These are phyloP conservation scores for Pleurotus citrinopileatus DNA, from an alignment of 768 basidiomycete species.

Conservation along the genomic window DNA sequence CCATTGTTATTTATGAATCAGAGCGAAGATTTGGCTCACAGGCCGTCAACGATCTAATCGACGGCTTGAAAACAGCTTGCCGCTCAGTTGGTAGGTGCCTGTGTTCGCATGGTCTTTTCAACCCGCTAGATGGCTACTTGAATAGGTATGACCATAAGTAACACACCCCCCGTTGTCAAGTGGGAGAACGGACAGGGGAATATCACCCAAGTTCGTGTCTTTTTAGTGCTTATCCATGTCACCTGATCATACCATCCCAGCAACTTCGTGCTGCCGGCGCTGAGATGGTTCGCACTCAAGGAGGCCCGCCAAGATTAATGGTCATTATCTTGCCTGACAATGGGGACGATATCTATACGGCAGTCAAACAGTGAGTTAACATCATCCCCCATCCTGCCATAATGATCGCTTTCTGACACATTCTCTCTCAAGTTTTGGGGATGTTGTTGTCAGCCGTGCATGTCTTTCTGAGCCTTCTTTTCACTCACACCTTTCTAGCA, in stretches of 20 bases:
- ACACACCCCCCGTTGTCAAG: slow-evolving; percentile 39
- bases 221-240: not conserved
- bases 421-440: slow-evolving; percentile 57
- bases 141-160: slow-evolving; percentile 57
- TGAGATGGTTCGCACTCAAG: slow-evolving; percentile 37
- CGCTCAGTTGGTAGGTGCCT: slow-evolving; percentile 52
- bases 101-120: not conserved
- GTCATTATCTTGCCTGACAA: slow-evolving; percentile 72
- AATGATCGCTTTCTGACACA: no score
- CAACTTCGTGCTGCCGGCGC: slow-evolving; percentile 50
- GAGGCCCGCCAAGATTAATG: slow-evolving; percentile 44
- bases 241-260: not conserved
- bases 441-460: slow-evolving; percentile 22
- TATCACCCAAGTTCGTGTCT: slow-evolving; percentile 33
- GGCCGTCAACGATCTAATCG: slow-evolving; percentile 52
- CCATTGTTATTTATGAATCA: slow-evolving; percentile 65
- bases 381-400: not conserved
- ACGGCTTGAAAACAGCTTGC: slow-evolving; percentile 47
- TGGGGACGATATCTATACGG: slow-evolving; percentile 72
- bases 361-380: slow-evolving; percentile 69
- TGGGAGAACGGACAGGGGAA: slow-evolving; percentile 60
- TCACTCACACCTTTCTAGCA: slow-evolving; percentile 32
- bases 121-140: not conserved
- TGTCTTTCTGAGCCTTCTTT: not conserved
- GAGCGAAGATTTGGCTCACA: slow-evolving; percentile 50